Base-by-base conservation (phyloP, 805 yeast species). In the Pichia cephalocereana region DNA sequence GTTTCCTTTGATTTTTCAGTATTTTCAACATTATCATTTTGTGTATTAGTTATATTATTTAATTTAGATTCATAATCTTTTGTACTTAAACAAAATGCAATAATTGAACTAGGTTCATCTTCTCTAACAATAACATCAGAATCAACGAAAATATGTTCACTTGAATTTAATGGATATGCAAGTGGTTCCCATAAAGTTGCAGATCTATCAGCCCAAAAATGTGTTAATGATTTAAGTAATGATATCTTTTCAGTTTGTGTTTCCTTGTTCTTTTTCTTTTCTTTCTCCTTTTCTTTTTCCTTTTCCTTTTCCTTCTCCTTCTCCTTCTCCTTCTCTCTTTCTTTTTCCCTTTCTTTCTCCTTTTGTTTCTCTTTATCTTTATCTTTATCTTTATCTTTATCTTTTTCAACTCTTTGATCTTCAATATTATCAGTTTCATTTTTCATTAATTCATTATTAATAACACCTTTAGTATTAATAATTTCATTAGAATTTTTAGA, bases 161-260 rank as follows among this genome's bases (percentile, higher is more conserved):
- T 75, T 0, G 89, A 75, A 39, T 68, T 74, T 47, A 90, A 70
- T 2, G 98, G 96, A 64, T 89, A 90, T 18, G 78, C 83, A 34
- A 93, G 70, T 0, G 96, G 95, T 54, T 86, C 89, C 98, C 98
- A 95, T 19, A 93, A 73, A 2, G 95, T 83, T 0, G 97, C 93
- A 1, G 98, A 86, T 58, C 99, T 71, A 66, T 93, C 98, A 1
- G 97, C 97, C 98, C 98, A 93, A 65, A 93, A 93, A 57, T 82
- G 87, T 0, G 95, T 79, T 48, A 95, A 69, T 0, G 95, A 80
- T 57, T 86, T 87, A 69, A 93, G 76, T 36, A 93, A 65, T 0
- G 96, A 83, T 23, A 82, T 77, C 54, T 79, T 78, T 58, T 90
- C 97, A 8, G 82, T 75, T 51, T 30, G 77, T 3, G 69, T 65